A percentile compares a stretch with the other conserved stretches of the same genome.
Evolutionary conservation across 2,329 filamentous ascomycete species (phyloP).

Genomic region (Diaporthe eres): DNA sequence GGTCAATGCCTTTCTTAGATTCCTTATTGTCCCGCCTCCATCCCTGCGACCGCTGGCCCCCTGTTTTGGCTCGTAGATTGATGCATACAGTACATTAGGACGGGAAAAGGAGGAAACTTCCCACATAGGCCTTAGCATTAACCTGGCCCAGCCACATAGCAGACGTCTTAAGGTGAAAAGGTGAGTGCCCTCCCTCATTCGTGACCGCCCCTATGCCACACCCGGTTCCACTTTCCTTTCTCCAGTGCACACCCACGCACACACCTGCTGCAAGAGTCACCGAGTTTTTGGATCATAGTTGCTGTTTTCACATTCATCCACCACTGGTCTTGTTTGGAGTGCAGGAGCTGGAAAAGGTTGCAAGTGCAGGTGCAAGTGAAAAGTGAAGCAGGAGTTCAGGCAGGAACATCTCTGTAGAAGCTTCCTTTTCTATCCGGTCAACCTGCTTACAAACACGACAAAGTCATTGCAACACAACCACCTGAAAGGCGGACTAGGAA

Average conservation of each 20-base stretch:
- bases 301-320: background rate
- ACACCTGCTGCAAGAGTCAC: background rate
- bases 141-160: constrained; percentile 30
- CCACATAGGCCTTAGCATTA: constrained; percentile 32
- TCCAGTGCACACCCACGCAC: background rate
- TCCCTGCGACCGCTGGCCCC: constrained; percentile 23
- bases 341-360: background rate
- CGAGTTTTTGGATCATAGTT: background rate
- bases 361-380: background rate
- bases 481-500: background rate
- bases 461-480: background rate
- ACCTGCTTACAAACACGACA: background rate
- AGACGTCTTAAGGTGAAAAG: constrained; percentile 7
- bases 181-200: constrained; percentile 25
- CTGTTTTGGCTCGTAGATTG: constrained; percentile 28
- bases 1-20: constrained; percentile 20
- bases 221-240: constrained; percentile 18
- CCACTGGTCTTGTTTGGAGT: background rate
- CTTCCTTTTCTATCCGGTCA: background rate
- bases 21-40: constrained; percentile 25
- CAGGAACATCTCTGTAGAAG: background rate
- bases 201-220: background rate
- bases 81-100: constrained; percentile 19
- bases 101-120: constrained; percentile 27
- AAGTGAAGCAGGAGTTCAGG: background rate